phyloP scores from a whole-genome alignment of 257 asterid species.

The Fraxinus cuspidata region DNA sequence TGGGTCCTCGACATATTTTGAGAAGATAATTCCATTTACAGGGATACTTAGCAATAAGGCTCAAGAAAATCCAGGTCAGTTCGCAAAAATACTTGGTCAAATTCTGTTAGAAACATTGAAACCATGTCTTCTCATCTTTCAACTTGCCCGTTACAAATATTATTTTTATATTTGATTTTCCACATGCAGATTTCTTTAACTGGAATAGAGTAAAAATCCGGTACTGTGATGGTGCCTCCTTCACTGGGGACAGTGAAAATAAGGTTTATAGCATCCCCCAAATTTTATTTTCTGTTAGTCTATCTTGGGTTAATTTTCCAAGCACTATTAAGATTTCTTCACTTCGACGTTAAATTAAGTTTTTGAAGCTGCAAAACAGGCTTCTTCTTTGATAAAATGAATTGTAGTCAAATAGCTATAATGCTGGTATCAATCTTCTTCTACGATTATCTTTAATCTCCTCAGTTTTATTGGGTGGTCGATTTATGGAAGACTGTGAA shows the following conservation, averaged over 20 bases:
- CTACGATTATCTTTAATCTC: not conserved
- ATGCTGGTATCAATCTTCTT: not conserved
- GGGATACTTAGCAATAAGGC: slow-evolving; percentile 67
- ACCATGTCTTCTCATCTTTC: not conserved
- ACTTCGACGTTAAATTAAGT: not conserved
- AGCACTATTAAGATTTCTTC: not conserved
- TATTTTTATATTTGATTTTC: slow-evolving; percentile 10
- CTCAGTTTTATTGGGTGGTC: not conserved
- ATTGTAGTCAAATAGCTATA: not conserved
- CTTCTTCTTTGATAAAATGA: not conserved
- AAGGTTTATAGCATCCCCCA: slow-evolving; percentile 36
- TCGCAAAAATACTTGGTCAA: not conserved
- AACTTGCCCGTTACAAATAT: not conserved
- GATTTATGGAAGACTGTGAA: not conserved
- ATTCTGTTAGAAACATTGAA: not conserved
- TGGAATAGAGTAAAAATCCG: slow-evolving; percentile 73
- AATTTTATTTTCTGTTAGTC: not conserved
- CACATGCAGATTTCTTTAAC: slow-evolving; percentile 57
- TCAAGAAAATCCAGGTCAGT: slow-evolving; percentile 62
- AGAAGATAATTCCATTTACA: slow-evolving; percentile 51
- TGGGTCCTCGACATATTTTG: slow-evolving; percentile 59
- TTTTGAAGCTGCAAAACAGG: not conserved
- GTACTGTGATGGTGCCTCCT: slow-evolving; percentile 76
- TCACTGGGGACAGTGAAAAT: slow-evolving; percentile 57
- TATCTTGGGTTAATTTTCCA: not conserved